phyloP scores from a whole-genome alignment of 1,284 basidiomycete species.

The Ceratobasidium sp. region DNA sequence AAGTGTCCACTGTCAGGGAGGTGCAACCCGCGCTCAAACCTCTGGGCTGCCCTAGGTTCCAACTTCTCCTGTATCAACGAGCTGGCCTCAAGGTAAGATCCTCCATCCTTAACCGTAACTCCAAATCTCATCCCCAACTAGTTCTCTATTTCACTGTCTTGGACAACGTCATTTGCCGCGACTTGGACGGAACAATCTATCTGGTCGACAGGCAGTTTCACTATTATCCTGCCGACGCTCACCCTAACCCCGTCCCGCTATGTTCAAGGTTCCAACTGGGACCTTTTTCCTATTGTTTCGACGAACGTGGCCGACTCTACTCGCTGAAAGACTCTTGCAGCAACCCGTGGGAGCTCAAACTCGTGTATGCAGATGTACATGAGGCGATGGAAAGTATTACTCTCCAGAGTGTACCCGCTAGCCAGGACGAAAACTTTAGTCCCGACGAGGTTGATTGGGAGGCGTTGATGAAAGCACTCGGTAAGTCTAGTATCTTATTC shows the following conservation, averaged over 20 bases:
- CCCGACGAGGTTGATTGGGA: background rate
- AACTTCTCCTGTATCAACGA: background rate
- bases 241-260: background rate
- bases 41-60: background rate
- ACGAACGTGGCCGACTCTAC: background rate
- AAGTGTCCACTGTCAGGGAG: too few species aligned
- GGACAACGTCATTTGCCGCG: background rate
- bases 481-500: background rate
- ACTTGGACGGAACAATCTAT: background rate
- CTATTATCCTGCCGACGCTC: background rate
- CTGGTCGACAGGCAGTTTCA: background rate
- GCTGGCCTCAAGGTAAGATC: background rate
- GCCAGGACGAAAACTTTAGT: background rate
- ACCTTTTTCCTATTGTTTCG: slow-evolving; percentile 1
- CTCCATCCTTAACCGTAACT: background rate
- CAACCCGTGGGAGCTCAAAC: background rate
- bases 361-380: background rate
- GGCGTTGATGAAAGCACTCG: background rate
- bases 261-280: background rate
- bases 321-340: background rate
- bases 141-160: background rate
- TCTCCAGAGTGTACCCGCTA: background rate
- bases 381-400: background rate
- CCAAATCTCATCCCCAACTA: background rate
- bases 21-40: background rate